Conservation (phyloP, 768 basidiomycete species). For the Amanita inopinata region DNA sequence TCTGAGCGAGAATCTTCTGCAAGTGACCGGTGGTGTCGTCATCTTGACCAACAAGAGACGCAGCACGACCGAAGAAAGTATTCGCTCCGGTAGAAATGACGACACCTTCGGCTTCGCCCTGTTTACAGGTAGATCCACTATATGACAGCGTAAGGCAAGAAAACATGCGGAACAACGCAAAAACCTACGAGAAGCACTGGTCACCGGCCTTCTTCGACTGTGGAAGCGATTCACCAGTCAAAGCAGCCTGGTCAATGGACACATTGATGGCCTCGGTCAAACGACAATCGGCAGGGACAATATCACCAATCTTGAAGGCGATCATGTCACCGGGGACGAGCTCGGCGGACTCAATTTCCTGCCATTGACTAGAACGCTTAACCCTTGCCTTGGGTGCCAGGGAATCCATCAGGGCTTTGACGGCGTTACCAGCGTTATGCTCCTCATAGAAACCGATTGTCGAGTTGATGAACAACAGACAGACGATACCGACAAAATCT, state of each 20-base stretch:
- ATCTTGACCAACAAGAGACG: slow-evolving; percentile 93
- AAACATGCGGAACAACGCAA: slow-evolving; percentile 7
- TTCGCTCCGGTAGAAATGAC: slow-evolving; percentile 98
- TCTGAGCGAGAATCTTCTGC: slow-evolving; percentile 97
- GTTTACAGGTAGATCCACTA: slow-evolving; percentile 96
- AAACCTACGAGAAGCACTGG: slow-evolving; percentile 93
- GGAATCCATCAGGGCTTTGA: slow-evolving; percentile 99
- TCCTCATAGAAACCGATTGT: slow-evolving; percentile 98
- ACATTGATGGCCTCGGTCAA: slow-evolving; percentile 95
- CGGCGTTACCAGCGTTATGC: slow-evolving; percentile 93
- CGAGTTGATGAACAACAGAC: slow-evolving; percentile 90
- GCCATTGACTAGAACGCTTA: slow-evolving; percentile 77
- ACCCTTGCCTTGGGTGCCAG: slow-evolving; percentile 96
- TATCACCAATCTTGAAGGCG: slow-evolving; percentile 98
- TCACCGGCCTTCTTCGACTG: slow-evolving; percentile 87
- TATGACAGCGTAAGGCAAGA: slow-evolving; percentile 10
- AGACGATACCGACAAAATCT: slow-evolving; percentile 94
- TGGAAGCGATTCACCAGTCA: slow-evolving; percentile 96
- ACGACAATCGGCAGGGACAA: slow-evolving; percentile 97
- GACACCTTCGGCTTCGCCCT: slow-evolving; percentile 97
- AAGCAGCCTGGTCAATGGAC: slow-evolving; percentile 95
- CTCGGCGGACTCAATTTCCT: slow-evolving; percentile 80
- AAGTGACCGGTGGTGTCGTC: slow-evolving; percentile 97
- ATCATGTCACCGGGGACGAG: slow-evolving; percentile 96
- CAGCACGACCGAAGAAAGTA: slow-evolving; percentile 98